These are phyloP conservation scores for Exophiala lecanii-corni DNA, from an alignment of 2,329 filamentous ascomycete species.

Conservation along the genomic window DNA sequence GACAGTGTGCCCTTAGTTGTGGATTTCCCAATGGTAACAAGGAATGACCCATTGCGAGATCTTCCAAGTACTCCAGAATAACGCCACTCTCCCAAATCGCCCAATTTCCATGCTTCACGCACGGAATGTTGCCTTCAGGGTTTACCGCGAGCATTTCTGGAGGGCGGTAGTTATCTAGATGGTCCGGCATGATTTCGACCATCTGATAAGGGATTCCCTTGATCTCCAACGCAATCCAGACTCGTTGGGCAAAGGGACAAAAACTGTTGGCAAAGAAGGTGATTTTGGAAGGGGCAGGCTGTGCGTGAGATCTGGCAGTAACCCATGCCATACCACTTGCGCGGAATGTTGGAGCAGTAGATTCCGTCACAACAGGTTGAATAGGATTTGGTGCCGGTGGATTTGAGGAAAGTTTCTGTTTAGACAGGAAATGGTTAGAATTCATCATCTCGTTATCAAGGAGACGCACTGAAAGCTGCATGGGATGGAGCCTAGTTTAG, in stretches of 20 bases:
- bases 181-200: constrained; percentile 57
- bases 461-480: not conserved
- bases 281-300: constrained; percentile 56
- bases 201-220: constrained; percentile 79
- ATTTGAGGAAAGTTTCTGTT: constrained; percentile 11
- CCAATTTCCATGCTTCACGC: constrained; percentile 73
- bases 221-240: constrained; percentile 82
- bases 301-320: constrained; percentile 66
- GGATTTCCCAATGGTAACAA: constrained; percentile 61
- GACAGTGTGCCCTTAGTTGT: constrained; percentile 65
- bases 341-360: constrained; percentile 15
- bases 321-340: constrained; percentile 58
- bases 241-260: constrained; percentile 80
- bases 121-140: constrained; percentile 70
- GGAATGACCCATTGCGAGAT: constrained; percentile 56
- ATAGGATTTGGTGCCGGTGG: constrained; percentile 4
- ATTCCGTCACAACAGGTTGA: not conserved
- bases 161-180: constrained; percentile 65
- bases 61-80: constrained; percentile 83
- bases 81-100: constrained; percentile 76
- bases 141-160: constrained; percentile 71
- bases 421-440: not conserved
- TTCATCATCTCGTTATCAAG: not conserved
- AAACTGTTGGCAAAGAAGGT: constrained; percentile 81
- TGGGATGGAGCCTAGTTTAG: too few species aligned